Base-by-base conservation (phyloP, 192 early-diverging fungal species). In the Backusella circina region DNA sequence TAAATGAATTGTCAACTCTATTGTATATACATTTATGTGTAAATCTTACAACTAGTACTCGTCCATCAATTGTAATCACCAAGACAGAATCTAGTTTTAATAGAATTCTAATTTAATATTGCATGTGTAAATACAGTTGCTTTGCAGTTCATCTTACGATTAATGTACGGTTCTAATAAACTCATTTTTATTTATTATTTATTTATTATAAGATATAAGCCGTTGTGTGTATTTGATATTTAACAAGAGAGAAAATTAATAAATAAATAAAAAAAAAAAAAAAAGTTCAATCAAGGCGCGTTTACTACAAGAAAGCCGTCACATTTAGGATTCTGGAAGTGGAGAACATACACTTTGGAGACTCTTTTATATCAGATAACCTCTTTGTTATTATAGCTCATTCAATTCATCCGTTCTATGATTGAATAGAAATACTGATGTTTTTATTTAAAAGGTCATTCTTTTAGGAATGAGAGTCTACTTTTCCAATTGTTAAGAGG, bases 41-140 rank as follows among this genome's bases (percentile, higher is more conserved):
- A 5, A 26, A 15, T 66, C 44, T 74, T 75, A 80, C 83, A 73
- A 84, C 83, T 69, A 82, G 50, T 2, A 84, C 78, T 39, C 83
- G 83, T 31, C 83, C 83, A 72, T 84, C 83, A n/a, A 77, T 44
- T 15, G 83, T 82, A 18, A 84, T 67, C 1, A 84, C 73, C 10
- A 77, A 65, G 1, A 81, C 79, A 67, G 54, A 23, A 51, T 70
- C 79, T 81, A 70, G 21, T 41, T 16, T 15, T 0, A 61, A 61
- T 12, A 30, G 5, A 75, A 12, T 0, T 26, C 18, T 23, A 67
- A 33, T 10, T 39, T 51, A 35, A 36, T 31, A 18, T 37, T 54
- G 26, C 5, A n/a, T n/a, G 1, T n/a, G 4, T 15, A 0, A 54
- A 0, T 3, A 38, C 9, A 15, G 0, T 31, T 16, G 2, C 1